Evolutionary conservation across 306 rosid genomes (phyloP), one percentile per base, ranked within the genome.

Genomic region (Citrullus amarus): DNA sequence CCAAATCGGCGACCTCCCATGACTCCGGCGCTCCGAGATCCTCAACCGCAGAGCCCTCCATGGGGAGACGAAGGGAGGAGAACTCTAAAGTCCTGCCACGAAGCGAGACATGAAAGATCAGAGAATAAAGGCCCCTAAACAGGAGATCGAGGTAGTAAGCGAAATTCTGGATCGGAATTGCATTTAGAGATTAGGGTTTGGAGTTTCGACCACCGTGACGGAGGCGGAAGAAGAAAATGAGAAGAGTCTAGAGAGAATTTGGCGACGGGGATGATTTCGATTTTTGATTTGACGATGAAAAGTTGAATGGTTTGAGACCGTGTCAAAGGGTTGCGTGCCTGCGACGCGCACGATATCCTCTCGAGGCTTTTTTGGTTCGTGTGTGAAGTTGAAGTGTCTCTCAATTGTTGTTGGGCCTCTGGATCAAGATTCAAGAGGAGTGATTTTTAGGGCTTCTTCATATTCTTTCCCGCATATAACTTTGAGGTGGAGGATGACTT

Each of bases 11-110:
- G 70, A 86, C 90, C 91, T 95, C 99, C 99, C 97, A 92, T 78
- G 97, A 88, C 79, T 92, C 97, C 28, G 97, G 99, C 83, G 99
- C 97, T 88, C 93, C 92, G 82, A 85, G 86, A 86, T 94, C 98
- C 74, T 90, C 95, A 66, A 80, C 91, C 79, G 83, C 89, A 89
- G 96, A 90, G 93, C 93, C 95, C 90, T 86, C 97, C 98, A 91
- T 95, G 79, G 89, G 82, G 79, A 28, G 46, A 66, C 34, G 18
- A 67, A 67, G 55, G 62, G 54, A 57, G 56, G 77, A 73, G 46
- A 72, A 75, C 43, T 25, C 34, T 63, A 56, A 6, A 44, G 34
- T 22, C 7, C 25, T 38, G 66, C 18, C 55, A 38, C 62, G 30
- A 32, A 46, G 55, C 39, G 34, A 77, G 54, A 66, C 57, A 80